These are phyloP conservation scores for Xerocomus cyaneibrunnescens DNA, from an alignment of 1,284 basidiomycete species.

Conservation along the genomic window DNA sequence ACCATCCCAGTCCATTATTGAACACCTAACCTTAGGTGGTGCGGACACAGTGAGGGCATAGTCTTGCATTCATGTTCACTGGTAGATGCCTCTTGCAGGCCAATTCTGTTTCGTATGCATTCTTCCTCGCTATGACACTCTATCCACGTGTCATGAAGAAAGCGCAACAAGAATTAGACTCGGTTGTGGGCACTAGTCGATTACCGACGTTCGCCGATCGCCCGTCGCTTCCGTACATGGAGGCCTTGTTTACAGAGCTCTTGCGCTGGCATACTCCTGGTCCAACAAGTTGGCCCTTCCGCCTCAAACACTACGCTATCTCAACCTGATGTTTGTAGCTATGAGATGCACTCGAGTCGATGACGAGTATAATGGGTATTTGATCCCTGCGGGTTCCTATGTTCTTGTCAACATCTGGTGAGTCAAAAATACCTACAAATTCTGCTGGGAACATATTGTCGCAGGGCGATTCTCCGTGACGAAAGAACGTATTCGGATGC, in stretches of 20 bases:
- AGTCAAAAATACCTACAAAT: neutral
- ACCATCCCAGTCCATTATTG: neutral
- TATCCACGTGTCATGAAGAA: conserved; percentile 34
- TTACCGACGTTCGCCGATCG: conserved; percentile 30
- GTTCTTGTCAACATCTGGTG: conserved; percentile 22
- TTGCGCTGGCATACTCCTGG: conserved; percentile 59
- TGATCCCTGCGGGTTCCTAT: conserved; percentile 20
- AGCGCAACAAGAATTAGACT: conserved; percentile 60
- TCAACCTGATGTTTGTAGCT: conserved; percentile 31
- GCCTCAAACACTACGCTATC: neutral
- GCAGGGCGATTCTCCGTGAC: conserved; percentile 18
- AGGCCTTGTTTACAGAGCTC: conserved; percentile 47
- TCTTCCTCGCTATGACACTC: conserved; percentile 27
- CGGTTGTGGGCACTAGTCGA: conserved; percentile 48
- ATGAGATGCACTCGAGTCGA: conserved; percentile 48
- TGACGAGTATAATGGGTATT: conserved; percentile 35
- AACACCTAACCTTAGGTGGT: conserved; percentile 8
- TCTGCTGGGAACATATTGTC: neutral
- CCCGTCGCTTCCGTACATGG: conserved; percentile 25
- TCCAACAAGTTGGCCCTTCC: conserved; percentile 42
- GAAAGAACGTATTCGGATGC: conserved; percentile 12
- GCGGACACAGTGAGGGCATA: conserved; percentile 14
- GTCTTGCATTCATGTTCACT: neutral
- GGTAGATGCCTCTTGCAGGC: conserved; percentile 1
- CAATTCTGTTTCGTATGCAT: conserved; percentile 12